phyloP scores from a whole-genome alignment of 169 alveolate species.

The Perkinsus marinus region DNA sequence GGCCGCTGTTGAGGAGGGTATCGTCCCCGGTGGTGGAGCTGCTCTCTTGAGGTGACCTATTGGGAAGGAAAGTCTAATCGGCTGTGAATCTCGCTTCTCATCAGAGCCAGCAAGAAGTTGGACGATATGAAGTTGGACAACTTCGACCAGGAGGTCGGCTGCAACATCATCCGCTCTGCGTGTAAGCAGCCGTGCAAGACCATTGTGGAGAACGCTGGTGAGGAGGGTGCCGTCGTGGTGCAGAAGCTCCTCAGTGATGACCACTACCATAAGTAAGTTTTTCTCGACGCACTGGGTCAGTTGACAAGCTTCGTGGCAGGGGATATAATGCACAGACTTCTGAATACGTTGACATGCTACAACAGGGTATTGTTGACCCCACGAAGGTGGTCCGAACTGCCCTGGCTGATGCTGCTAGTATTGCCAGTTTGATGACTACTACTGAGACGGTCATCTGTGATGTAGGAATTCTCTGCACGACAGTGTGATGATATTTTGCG shows the following conservation, averaged over 20 bases:
- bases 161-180: constrained; percentile 84
- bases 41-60: constrained; percentile 45
- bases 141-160: constrained; percentile 85
- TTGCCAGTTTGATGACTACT: no score
- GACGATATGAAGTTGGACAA: constrained; percentile 62
- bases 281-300: background rate
- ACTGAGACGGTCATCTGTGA: no score
- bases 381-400: constrained; percentile 98
- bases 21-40: constrained; percentile 97
- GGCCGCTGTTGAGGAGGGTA: constrained; percentile 98
- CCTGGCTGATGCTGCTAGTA: constrained; percentile 94
- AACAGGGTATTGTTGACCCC: constrained; percentile 93
- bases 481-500: constrained; percentile 65
- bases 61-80: no score
- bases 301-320: no score
- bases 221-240: constrained; percentile 92
- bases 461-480: no score
- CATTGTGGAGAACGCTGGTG: constrained; percentile 96
- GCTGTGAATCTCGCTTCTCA: constrained; percentile 27
- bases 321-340: constrained; percentile 95
- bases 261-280: constrained; percentile 17
- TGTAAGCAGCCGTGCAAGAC: constrained; percentile 87
- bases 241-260: constrained; percentile 73
- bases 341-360: no score
- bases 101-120: background rate